These are phyloP conservation scores for Cenchrus fungigraminus DNA, from an alignment of 176 grass and related monocot genomes.

Conservation along the genomic window DNA sequence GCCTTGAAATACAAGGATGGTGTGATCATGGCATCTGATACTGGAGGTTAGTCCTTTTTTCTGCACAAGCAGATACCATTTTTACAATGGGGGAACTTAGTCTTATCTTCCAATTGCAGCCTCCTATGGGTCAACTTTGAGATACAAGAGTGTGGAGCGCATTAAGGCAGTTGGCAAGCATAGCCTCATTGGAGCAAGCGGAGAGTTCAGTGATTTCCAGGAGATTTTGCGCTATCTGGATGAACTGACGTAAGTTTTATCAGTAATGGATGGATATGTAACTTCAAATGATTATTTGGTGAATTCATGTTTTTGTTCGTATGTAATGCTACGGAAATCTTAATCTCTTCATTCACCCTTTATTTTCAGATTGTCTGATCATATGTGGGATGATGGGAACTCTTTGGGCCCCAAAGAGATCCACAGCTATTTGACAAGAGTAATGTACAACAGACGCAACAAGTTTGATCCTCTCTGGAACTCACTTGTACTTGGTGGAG, in stretches of 20 bases:
- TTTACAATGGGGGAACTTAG: not conserved
- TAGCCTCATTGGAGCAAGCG: slow-evolving; percentile 92
- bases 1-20: slow-evolving; percentile 99
- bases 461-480: slow-evolving; percentile 99
- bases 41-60: slow-evolving; percentile 65
- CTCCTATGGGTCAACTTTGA: slow-evolving; percentile 94
- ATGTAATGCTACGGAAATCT: slow-evolving; percentile 6
- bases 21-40: slow-evolving; percentile 89
- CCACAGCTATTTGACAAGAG: slow-evolving; percentile 84
- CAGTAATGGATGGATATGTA: not conserved
- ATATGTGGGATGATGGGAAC: slow-evolving; percentile 99
- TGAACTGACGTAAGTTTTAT: slow-evolving; percentile 81
- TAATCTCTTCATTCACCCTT: not conserved
- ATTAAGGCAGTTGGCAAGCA: slow-evolving; percentile 91
- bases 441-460: slow-evolving; percentile 97
- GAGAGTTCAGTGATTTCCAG: slow-evolving; percentile 98
- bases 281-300: slow-evolving; percentile 4
- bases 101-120: slow-evolving; percentile 50
- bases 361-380: slow-evolving; percentile 76
- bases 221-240: slow-evolving; percentile 97
- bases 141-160: slow-evolving; percentile 98
- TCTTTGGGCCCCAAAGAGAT: slow-evolving; percentile 97
- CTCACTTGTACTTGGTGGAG: slow-evolving; percentile 89
- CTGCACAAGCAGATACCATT: not conserved
- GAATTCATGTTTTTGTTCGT: slow-evolving; percentile 7